These are phyloP conservation scores for Ascochyta clinopodiicola DNA, from an alignment of 2,329 filamentous ascomycete species.

Conservation along the genomic window DNA sequence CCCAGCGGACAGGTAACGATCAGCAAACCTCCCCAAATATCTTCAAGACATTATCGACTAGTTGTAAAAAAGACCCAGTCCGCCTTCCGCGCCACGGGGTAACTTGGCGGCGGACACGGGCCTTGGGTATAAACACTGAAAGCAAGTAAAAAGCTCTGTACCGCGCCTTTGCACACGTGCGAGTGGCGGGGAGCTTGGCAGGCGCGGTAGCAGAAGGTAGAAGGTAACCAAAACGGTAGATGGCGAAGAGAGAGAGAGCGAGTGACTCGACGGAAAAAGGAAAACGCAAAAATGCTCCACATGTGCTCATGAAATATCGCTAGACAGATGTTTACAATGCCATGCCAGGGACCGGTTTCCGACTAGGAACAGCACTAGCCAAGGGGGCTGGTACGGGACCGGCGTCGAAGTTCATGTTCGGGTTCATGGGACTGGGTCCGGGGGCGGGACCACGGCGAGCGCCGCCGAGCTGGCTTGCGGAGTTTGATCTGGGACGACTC, in stretches of 20 bases:
- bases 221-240: slow-evolving; percentile 20
- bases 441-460: slow-evolving; percentile 39
- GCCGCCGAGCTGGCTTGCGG: slow-evolving; percentile 39
- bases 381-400: slow-evolving; percentile 7
- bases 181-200: slow-evolving; percentile 3
- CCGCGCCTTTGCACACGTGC: not conserved
- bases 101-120: not conserved
- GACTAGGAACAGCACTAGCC: slow-evolving; percentile 40
- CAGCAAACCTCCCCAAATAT: slow-evolving; percentile 24
- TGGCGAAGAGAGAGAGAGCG: slow-evolving; percentile 13
- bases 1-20: slow-evolving; percentile 25
- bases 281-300: slow-evolving; percentile 24
- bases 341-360: slow-evolving; percentile 58
- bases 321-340: slow-evolving; percentile 42
- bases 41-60: slow-evolving; percentile 38
- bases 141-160: slow-evolving; percentile 14
- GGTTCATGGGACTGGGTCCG: slow-evolving; percentile 49
- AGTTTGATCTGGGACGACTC: slow-evolving; percentile 48
- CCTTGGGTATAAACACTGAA: slow-evolving; percentile 30
- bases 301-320: slow-evolving; percentile 32
- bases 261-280: slow-evolving; percentile 8
- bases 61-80: slow-evolving; percentile 4
- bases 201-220: slow-evolving; percentile 4
- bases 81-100: not conserved
- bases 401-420: slow-evolving; percentile 13